Base-by-base conservation (phyloP, 2,329 filamentous ascomycete species). In the Hyphodiscus sp. region DNA sequence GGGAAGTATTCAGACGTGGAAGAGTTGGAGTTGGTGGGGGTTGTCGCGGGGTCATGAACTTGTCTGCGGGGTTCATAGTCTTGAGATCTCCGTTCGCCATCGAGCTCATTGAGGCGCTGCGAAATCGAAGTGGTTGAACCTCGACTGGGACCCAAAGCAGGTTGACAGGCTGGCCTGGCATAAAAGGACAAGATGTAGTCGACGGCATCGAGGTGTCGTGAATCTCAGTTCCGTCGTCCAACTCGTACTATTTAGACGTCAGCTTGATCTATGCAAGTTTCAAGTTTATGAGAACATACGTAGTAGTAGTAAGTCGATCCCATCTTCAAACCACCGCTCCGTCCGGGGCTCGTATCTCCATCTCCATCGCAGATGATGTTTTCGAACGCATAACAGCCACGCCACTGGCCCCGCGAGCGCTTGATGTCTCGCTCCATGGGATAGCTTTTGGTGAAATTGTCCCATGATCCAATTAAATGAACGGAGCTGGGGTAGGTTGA, bases 221-320 rank as follows among this genome's bases (percentile, higher is more conserved):
- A 49, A 81, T 83, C 70, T 96, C 91, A 33, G 83, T 76, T 47
- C 86, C 83, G 61, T 86, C 84, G 69, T 96, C 84, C 43, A 96
- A 70, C 67, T 91, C 83, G 71, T 96, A 96, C 88, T 95, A 58
- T 59, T 59, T 52, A 50, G 58, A 42, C 54, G 49, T 61, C n/a
- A 54, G 51, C 45, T 29, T 49, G 29, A 52, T 51, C 52, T 58
- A 41, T 54, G 60, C 71, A 50, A 70, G 69, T 67, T 58, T 61
- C 53, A 33, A 56, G 57, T 33, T 52, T 58, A 61, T 53, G 45
- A 57, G 58, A 47, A 78, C 87, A 73, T 75, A 95, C 90, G 73
- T 94, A 96, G 76, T 95, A 97, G 79, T 92, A 96, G 71, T 96
- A 96, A 16, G 86, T 94, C 56, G 87, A 83, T 45, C 91, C 91